Evolutionary conservation across 2,329 filamentous ascomycete genomes (phyloP).

Genomic region (Paraphoma chrysanthemicola): DNA sequence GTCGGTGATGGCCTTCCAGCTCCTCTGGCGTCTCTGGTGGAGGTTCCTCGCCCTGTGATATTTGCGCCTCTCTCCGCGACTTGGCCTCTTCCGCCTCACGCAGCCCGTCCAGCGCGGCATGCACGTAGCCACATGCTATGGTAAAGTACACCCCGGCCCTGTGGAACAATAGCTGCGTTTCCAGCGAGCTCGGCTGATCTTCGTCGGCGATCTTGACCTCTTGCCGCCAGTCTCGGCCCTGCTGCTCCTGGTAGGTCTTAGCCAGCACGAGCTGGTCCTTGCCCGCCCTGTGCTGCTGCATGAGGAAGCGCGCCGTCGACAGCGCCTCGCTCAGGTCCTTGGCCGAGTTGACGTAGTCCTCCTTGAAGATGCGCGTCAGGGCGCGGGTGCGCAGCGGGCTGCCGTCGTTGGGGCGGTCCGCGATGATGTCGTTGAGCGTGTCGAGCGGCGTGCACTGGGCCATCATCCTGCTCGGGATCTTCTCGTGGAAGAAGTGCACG

Average conservation of each 20-base stretch:
- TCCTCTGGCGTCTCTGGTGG: slow-evolving; percentile 53
- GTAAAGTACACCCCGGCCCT: slow-evolving; percentile 75
- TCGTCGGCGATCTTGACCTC: slow-evolving; percentile 63
- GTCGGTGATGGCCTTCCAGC: slow-evolving; percentile 54
- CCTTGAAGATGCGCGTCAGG: slow-evolving; percentile 76
- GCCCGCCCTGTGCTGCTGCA: slow-evolving; percentile 59
- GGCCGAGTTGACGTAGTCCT: slow-evolving; percentile 73
- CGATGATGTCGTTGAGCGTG: slow-evolving; percentile 72
- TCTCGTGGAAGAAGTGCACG: slow-evolving; percentile 93
- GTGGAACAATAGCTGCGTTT: slow-evolving; percentile 78
- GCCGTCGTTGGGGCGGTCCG: slow-evolving; percentile 67
- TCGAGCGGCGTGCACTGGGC: slow-evolving; percentile 74
- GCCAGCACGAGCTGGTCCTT: slow-evolving; percentile 62
- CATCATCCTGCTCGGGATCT: slow-evolving; percentile 78
- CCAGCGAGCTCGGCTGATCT: slow-evolving; percentile 76
- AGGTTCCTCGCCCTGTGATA: slow-evolving; percentile 34
- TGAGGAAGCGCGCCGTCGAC: slow-evolving; percentile 60
- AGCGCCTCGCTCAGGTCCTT: slow-evolving; percentile 75
- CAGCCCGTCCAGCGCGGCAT: slow-evolving; percentile 61
- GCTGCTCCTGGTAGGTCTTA: slow-evolving; percentile 50
- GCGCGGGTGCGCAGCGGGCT: slow-evolving; percentile 76
- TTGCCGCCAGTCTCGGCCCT: slow-evolving; percentile 56
- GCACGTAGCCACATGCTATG: slow-evolving; percentile 72
- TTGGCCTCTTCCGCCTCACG: slow-evolving; percentile 48
- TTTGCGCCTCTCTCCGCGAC: slow-evolving; percentile 28